phyloP scores from a whole-genome alignment of 257 asterid genomes.

The Anisodus tanguticus region DNA sequence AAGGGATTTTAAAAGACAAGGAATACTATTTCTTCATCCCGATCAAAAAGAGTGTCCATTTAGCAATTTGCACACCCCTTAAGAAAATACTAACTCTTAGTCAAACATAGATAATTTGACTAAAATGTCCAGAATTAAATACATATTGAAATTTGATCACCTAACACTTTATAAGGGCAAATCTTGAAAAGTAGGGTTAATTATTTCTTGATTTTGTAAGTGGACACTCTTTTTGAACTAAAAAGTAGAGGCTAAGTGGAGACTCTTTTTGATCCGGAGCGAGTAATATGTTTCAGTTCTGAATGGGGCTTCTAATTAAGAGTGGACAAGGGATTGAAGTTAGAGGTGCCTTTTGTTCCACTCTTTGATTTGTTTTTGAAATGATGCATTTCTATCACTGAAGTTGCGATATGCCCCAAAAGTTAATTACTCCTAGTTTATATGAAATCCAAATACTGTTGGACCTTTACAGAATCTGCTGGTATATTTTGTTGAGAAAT shows the following conservation, averaged over 20 bases:
- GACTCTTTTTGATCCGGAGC: too few relatives aligned
- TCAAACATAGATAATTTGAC: too few relatives aligned
- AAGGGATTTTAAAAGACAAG: background rate
- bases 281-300: background rate
- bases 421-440: background rate
- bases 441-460: background rate
- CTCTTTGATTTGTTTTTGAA: background rate
- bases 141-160: too few relatives aligned
- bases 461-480: background rate
- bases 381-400: background rate
- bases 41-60: too few relatives aligned
- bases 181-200: too few relatives aligned
- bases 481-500: background rate
- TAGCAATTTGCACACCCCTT: too few relatives aligned
- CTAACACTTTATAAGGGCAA: too few relatives aligned
- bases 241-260: too few relatives aligned
- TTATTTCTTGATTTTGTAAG: too few relatives aligned
- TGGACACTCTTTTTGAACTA: too few relatives aligned
- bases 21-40: background rate
- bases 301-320: background rate
- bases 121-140: too few relatives aligned
- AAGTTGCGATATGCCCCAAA: background rate
- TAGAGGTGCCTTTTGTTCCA: background rate
- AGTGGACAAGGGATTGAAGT: background rate
- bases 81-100: too few relatives aligned